These are phyloP conservation scores for Apiotrichum sp. DNA, from an alignment of 1,284 basidiomycete species.

Conservation along the genomic window DNA sequence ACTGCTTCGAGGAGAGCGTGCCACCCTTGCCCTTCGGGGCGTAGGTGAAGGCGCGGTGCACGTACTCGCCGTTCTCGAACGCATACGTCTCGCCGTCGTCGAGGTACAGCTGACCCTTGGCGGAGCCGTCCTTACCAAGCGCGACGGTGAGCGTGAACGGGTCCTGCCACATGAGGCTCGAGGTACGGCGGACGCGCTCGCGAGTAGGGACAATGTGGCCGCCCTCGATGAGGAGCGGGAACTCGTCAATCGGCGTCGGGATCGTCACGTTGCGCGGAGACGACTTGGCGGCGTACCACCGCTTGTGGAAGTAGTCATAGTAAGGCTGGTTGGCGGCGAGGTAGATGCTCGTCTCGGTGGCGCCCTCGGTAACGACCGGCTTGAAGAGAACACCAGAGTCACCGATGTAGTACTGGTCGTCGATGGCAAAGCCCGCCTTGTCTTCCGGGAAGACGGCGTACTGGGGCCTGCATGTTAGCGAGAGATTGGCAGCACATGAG, in stretches of 20 bases:
- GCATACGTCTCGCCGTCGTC: constrained; percentile 88
- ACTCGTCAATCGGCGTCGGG: constrained; percentile 65
- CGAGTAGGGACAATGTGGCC: constrained; percentile 83
- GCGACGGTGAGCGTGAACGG: constrained; percentile 89
- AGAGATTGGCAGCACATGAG: background rate
- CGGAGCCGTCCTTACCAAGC: constrained; percentile 59
- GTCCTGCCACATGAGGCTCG: constrained; percentile 80
- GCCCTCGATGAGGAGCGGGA: constrained; percentile 84
- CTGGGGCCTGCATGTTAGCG: constrained; percentile 56
- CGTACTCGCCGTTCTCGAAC: constrained; percentile 69
- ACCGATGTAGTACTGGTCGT: constrained; percentile 93
- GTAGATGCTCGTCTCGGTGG: constrained; percentile 68
- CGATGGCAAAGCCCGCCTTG: constrained; percentile 72
- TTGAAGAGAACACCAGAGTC: constrained; percentile 84
- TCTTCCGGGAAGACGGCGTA: constrained; percentile 90
- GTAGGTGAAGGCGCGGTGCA: constrained; percentile 67
- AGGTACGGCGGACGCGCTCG: constrained; percentile 77
- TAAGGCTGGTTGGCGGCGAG: constrained; percentile 85
- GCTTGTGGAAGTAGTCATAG: constrained; percentile 82
- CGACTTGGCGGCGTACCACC: constrained; percentile 59
- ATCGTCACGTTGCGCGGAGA: constrained; percentile 65
- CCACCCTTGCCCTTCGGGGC: constrained; percentile 50
- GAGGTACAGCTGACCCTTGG: constrained; percentile 81
- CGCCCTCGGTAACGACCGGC: constrained; percentile 74
- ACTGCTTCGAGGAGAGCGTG: constrained; percentile 38